Evolutionary conservation across 805 yeast species (phyloP), one percentile per base, ranked within the genome.

Genomic region (Saccharomycopsis synnaedendra): DNA sequence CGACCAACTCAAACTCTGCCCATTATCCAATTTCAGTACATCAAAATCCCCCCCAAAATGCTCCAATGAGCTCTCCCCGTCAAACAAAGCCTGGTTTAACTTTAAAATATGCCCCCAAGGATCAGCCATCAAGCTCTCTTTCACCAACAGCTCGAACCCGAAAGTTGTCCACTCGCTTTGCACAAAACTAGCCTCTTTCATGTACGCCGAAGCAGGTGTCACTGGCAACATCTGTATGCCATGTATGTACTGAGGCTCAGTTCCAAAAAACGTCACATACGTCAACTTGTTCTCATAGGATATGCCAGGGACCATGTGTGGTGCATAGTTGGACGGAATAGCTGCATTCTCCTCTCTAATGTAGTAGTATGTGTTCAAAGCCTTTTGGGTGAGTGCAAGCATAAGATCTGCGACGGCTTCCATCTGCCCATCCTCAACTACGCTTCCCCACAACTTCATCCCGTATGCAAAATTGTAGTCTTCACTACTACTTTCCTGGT

Each of bases 211-310:
- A 5, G 78, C 66, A 1, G 87, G 80, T 0, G 85, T 80, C 11
- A 81, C 71, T 11, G 89, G 89, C 39, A 83, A 59, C 88, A 82
- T 83, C 60, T 83, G 87, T 50, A 82, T 82, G 3, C 90, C 90
- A 55, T 82, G 86, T 44, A 80, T 81, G 56, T 76, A 82, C 61
- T 80, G 78, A 37, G 66, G 62, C 46, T 74, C 64, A 49, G 66
- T 58, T 4, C 88, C 88, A 58, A 83, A 83, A 56, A 75, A 83
- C 1, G 89, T 82, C 4, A 85, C 75, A 64, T 82, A 80, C 56
- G 78, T 85, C 47, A 80, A 66, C 58, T 82, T 81, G 64, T 82
- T 82, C 58, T 82, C 88, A 61, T 80, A 80, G 38, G 75, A 59
- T 49, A 83, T 81, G 3, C 90, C 90, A 32, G 78, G 64, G 5